These are phyloP conservation scores for Fibroporia radiculosa DNA, from an alignment of 768 basidiomycete species.

Conservation along the genomic window DNA sequence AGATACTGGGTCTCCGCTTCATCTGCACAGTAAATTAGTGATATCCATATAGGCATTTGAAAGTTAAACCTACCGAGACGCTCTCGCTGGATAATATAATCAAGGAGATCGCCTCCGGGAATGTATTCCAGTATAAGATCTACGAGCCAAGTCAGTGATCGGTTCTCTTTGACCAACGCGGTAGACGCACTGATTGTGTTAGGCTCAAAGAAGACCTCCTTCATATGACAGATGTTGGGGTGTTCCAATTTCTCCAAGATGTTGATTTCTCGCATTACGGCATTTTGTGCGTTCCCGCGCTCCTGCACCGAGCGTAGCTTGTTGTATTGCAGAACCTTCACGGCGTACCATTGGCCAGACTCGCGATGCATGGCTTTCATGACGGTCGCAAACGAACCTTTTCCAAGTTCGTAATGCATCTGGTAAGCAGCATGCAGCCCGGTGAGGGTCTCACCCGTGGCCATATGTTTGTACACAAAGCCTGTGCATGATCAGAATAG, in stretches of 20 bases:
- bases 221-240: conserved; percentile 73
- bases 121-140: conserved; percentile 81
- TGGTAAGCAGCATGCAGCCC: conserved; percentile 65
- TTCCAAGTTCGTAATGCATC: conserved; percentile 65
- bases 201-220: conserved; percentile 67
- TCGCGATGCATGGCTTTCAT: conserved; percentile 68
- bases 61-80: conserved; percentile 48
- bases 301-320: conserved; percentile 28
- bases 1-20: conserved; percentile 59
- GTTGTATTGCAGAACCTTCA: conserved; percentile 73
- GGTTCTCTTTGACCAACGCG: background rate
- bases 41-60: background rate
- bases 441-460: conserved; percentile 30
- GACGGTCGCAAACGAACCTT: conserved; percentile 89
- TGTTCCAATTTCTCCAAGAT: conserved; percentile 76
- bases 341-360: conserved; percentile 72
- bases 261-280: conserved; percentile 64
- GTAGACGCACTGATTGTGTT: conserved; percentile 43
- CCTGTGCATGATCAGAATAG: conserved; percentile 35
- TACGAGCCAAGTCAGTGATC: conserved; percentile 29
- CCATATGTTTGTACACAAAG: conserved; percentile 64
- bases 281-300: conserved; percentile 15
- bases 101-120: conserved; percentile 83
- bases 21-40: conserved; percentile 20
- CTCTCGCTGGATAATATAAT: conserved; percentile 55